These are phyloP conservation scores for Euphorbia peplus DNA, from an alignment of 345 rosid species.

Conservation along the genomic window DNA sequence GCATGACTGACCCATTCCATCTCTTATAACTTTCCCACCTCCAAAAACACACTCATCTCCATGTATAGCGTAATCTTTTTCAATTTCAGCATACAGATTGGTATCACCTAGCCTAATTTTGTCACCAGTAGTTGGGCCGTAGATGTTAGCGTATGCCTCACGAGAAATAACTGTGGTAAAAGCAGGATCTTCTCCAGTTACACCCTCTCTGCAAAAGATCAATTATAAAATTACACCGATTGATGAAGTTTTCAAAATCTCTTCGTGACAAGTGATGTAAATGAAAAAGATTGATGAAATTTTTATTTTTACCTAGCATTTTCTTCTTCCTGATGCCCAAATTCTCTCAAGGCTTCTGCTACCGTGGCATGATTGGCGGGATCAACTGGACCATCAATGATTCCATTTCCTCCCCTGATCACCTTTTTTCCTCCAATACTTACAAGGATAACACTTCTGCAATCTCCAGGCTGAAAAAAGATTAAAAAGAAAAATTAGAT, in stretches of 20 bases:
- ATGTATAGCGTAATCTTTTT: constrained; percentile 65
- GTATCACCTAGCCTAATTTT: constrained; percentile 85
- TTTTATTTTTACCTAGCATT: constrained; percentile 57
- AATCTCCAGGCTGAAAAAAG: constrained; percentile 90
- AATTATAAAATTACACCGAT: constrained; percentile 11
- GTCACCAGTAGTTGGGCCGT: constrained; percentile 96
- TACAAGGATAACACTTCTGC: constrained; percentile 70
- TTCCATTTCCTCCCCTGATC: constrained; percentile 84
- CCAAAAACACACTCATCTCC: constrained; percentile 99
- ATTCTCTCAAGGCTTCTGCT: constrained; percentile 44
- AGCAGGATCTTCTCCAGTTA: constrained; percentile 51
- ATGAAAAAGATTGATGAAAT: constrained; percentile 11
- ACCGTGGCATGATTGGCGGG: constrained; percentile 36
- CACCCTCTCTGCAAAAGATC: constrained; percentile 64
- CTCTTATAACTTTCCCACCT: constrained; percentile 97
- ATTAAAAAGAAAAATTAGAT: too few species aligned
- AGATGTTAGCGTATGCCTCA: constrained; percentile 82
- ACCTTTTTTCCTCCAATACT: constrained; percentile 72
- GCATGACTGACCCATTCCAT: constrained; percentile 91
- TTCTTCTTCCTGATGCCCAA: constrained; percentile 53
- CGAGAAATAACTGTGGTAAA: constrained; percentile 48
- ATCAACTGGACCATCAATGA: constrained; percentile 58
- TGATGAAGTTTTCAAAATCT: not conserved
- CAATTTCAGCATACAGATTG: constrained; percentile 80
- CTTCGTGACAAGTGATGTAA: constrained; percentile 8